A percentile compares a stretch with the other conserved stretches of the same genome.
These are phyloP conservation scores for Microdochium trichocladiopsis DNA, from an alignment of 2,329 filamentous ascomycete genomes.

Conservation along the genomic window DNA sequence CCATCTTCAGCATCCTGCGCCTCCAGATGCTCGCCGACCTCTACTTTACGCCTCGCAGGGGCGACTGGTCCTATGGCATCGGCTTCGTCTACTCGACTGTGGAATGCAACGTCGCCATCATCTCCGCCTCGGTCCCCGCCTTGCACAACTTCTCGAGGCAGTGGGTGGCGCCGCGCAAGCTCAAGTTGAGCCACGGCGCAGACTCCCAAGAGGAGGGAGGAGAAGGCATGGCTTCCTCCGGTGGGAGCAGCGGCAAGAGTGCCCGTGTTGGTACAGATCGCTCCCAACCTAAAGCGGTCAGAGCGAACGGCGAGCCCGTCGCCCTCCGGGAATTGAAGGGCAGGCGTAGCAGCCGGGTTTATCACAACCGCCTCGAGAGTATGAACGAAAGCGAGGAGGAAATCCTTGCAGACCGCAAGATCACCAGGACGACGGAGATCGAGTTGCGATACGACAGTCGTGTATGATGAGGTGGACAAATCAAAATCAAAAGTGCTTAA, in stretches of 20 bases:
- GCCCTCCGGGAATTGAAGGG: neutral
- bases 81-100: slow-evolving; percentile 15
- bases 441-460: neutral
- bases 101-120: slow-evolving; percentile 18
- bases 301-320: neutral
- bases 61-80: slow-evolving; percentile 13
- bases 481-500: neutral
- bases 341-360: neutral
- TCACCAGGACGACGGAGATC: neutral
- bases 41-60: slow-evolving; percentile 6
- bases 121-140: slow-evolving; percentile 15
- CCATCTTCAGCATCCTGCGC: slow-evolving; percentile 11
- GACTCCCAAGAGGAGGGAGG: neutral
- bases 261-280: neutral
- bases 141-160: slow-evolving; percentile 11
- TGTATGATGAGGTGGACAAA: neutral
- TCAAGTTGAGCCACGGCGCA: neutral
- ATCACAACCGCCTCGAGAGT: neutral
- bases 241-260: neutral
- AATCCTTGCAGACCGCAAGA: neutral
- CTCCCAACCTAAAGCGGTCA: neutral
- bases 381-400: neutral
- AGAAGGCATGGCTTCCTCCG: neutral
- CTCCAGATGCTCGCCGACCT: slow-evolving; percentile 12
- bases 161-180: slow-evolving; percentile 7